Conservation (phyloP, 2,329 filamentous ascomycete genomes). For the Penicillium fuscoglaucum region DNA sequence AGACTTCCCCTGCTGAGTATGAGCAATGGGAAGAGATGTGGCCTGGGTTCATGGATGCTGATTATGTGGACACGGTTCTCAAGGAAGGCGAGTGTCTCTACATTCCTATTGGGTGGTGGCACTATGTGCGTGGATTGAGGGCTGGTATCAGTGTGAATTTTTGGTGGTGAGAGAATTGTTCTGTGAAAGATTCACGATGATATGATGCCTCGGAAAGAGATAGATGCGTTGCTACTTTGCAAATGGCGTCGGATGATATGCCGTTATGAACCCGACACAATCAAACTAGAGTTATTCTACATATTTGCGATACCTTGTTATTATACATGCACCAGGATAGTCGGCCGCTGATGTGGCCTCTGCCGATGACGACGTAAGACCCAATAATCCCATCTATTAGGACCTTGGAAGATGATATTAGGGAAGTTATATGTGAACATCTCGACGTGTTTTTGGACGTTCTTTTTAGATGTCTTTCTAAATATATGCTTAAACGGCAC, state of each 20-base stretch:
- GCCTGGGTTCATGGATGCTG: slow-evolving; percentile 59
- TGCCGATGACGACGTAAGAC: background rate
- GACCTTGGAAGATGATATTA: background rate
- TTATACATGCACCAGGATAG: background rate
- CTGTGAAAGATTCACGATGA: background rate
- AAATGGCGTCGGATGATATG: background rate
- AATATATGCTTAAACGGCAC: background rate
- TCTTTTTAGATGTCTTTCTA: background rate
- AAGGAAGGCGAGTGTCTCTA: slow-evolving; percentile 81
- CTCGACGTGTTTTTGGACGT: background rate
- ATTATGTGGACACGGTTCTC: slow-evolving; percentile 74
- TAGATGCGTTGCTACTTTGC: background rate
- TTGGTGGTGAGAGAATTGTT: slow-evolving; percentile 64
- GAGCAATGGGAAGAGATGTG: slow-evolving; percentile 49
- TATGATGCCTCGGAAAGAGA: background rate
- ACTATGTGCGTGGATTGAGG: slow-evolving; percentile 84
- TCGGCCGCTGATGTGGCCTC: background rate
- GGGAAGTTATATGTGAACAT: background rate
- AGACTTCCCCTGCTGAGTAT: slow-evolving; percentile 52
- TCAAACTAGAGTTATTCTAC: background rate
- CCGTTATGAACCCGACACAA: background rate
- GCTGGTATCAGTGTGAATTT: slow-evolving; percentile 94
- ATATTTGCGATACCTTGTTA: background rate
- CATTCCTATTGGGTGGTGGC: slow-evolving; percentile 96
- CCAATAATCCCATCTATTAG: background rate